These are phyloP conservation scores for Ogataea degrootiae DNA, from an alignment of 805 yeast genomes.

Conservation along the genomic window DNA sequence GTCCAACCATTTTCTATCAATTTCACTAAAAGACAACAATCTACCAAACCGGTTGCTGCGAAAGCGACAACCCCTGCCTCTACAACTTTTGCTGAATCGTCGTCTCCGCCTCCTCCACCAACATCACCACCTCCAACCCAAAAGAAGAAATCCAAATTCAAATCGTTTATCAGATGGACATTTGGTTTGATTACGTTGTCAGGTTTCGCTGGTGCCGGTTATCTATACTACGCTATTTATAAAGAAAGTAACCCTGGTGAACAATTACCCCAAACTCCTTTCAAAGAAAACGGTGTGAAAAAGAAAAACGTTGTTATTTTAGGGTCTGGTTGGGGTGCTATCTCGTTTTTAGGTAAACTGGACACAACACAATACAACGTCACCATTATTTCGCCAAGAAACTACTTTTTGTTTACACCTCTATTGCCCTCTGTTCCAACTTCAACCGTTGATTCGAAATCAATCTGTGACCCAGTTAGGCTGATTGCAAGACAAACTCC, in stretches of 20 bases:
- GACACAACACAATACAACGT: conserved; percentile 87
- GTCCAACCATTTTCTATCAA: neutral
- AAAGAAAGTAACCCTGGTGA: conserved; percentile 55
- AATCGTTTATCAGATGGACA: conserved; percentile 30
- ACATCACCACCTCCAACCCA: conserved; percentile 7
- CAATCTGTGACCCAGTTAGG: conserved; percentile 90
- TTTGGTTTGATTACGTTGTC: conserved; percentile 49
- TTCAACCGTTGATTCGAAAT: conserved; percentile 83
- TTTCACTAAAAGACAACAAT: neutral
- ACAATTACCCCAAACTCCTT: conserved; percentile 52
- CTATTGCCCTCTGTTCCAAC: conserved; percentile 90
- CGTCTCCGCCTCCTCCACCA: conserved; percentile 2
- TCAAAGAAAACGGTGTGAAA: conserved; percentile 44
- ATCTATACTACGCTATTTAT: conserved; percentile 58
- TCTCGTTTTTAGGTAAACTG: conserved; percentile 73
- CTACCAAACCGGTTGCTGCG: neutral
- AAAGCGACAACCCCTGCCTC: neutral
- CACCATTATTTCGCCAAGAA: conserved; percentile 85
- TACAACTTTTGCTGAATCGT: neutral
- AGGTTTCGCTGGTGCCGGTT: conserved; percentile 46
- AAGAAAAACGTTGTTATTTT: conserved; percentile 69
- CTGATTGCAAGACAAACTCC: conserved; percentile 68
- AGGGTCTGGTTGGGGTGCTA: conserved; percentile 94
- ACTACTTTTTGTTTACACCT: conserved; percentile 94
- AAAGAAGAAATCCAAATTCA: conserved; percentile 11